Evolutionary conservation across 2,329 filamentous ascomycete species (phyloP).

Genomic region (Trichoderma sp.): DNA sequence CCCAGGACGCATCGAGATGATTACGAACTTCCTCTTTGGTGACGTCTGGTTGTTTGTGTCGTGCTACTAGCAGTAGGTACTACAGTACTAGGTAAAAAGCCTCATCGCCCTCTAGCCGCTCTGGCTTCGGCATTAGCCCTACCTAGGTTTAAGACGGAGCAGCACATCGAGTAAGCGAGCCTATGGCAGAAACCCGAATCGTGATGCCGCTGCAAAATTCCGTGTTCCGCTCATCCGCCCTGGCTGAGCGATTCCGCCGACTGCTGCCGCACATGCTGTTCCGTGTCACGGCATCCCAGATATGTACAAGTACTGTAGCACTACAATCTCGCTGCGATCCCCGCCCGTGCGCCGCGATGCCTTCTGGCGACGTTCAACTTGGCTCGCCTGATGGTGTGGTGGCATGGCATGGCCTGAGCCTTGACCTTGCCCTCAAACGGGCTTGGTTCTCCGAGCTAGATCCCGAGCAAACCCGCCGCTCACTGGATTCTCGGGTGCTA

Average conservation of each 20-base stretch:
- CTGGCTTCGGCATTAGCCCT: constrained; percentile 13
- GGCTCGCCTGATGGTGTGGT: constrained; percentile 24
- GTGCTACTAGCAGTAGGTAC: background rate
- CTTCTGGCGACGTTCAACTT: constrained; percentile 26
- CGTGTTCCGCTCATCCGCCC: constrained; percentile 10
- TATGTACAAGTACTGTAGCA: background rate
- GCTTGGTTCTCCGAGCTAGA: constrained; percentile 29
- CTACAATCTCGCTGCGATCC: background rate
- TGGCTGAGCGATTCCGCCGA: background rate
- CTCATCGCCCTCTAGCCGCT: constrained; percentile 18
- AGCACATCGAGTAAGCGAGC: constrained; percentile 4
- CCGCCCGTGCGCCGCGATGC: constrained; percentile 4
- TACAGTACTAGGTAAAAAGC: constrained; percentile 9
- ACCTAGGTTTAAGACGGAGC: constrained; percentile 12
- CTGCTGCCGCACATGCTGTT: background rate
- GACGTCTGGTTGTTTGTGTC: constrained; percentile 13
- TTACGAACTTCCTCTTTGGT: constrained; percentile 26
- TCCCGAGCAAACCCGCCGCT: constrained; percentile 29
- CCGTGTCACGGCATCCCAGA: background rate
- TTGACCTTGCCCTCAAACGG: constrained; percentile 28
- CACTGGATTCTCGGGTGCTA: constrained; percentile 13
- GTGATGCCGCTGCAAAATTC: constrained; percentile 8
- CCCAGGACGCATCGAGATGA: constrained; percentile 9
- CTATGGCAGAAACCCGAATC: background rate
- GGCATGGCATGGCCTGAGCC: constrained; percentile 24